Evolutionary conservation across 768 basidiomycete genomes (phyloP).

Genomic region (Obba rivulosa): DNA sequence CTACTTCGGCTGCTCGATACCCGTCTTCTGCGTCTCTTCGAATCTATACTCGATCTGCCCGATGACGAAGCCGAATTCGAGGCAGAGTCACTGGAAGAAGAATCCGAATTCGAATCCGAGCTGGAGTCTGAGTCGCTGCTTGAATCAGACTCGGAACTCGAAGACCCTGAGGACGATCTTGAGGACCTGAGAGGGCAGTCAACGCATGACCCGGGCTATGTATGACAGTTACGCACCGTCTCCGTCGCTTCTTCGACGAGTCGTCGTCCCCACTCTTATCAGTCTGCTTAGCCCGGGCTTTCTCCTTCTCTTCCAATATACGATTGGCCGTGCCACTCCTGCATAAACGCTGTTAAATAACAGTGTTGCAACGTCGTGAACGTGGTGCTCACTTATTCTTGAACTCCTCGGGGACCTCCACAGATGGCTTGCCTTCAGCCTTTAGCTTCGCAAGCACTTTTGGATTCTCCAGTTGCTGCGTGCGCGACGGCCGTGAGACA

Average conservation of each 20-base stretch:
- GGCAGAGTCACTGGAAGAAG: constrained; percentile 28
- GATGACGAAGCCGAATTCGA: constrained; percentile 33
- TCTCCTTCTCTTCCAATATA: constrained; percentile 81
- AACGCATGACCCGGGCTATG: neutral
- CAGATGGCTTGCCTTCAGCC: constrained; percentile 66
- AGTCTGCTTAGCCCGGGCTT: constrained; percentile 47
- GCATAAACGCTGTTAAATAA: constrained; percentile 2
- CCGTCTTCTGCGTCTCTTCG: constrained; percentile 9
- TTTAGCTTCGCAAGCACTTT: constrained; percentile 59
- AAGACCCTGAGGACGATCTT: constrained; percentile 13
- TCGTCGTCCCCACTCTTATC: constrained; percentile 24
- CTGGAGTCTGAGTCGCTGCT: constrained; percentile 24
- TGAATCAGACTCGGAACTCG: constrained; percentile 14
- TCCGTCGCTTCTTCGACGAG: constrained; percentile 20
- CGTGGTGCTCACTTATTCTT: constrained; percentile 57
- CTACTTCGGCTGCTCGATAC: constrained; percentile 15
- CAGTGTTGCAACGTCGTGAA: neutral
- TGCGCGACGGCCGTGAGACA: constrained; percentile 83
- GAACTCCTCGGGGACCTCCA: constrained; percentile 90
- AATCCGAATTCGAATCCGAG: constrained; percentile 39
- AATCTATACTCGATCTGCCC: constrained; percentile 6
- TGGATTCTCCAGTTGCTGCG: constrained; percentile 81
- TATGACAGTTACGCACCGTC: constrained; percentile 24
- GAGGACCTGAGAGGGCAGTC: neutral
- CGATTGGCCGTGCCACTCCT: constrained; percentile 80